Evolutionary conservation across 2,329 filamentous ascomycete species (phyloP), one percentile per base, ranked within the genome.

Genomic region (Truncatella angustata): DNA sequence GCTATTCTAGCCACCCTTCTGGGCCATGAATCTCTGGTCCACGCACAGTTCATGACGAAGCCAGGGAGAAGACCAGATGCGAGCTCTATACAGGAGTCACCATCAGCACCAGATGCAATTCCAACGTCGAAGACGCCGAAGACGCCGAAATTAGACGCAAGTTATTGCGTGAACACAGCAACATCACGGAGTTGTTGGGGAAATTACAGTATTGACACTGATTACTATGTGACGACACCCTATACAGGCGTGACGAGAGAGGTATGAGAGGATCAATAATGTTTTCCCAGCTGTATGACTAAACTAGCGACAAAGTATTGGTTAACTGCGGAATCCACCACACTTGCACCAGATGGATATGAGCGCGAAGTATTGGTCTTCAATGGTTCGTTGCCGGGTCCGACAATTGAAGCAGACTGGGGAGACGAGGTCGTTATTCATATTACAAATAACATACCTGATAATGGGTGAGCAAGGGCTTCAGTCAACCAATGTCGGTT

Each of bases 371-470:
- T 57, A 16, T 60, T 61, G 56, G 65, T 79, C 30, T 58, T 79
- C 58, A 79, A 79, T 56, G 71, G 72, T 37, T 57, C 43, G 28
- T 20, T 51, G 4, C 54, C 52, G 7, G 52, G 52, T 3, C 64
- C 64, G 9, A 64, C 61, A 14, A 56, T 66, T 23, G 69, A 75
- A 40, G 80, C 77, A 4, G 71, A 80, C 56, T 81, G 77, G 76
- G 46, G 46, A 20, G 46, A 49, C 32, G 35, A 26, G 32, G 32
- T 49, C 51, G 59, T 66, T 36, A 61, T 68, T 1, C 65, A 58
- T 3, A 65, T 68, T 6, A 60, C 63, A 48, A 68, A 68, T 52
- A 55, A 58, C 26, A 63, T 68, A 20, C 9, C 37, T 2, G 56
- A 61, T 2, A 66, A 64, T 2, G 57, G 50, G 16, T 64, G 66